Evolutionary conservation across 2,329 filamentous ascomycete species (phyloP), one percentile per base, ranked within the genome.

Genomic region (Davidsoniella eucalypti): DNA sequence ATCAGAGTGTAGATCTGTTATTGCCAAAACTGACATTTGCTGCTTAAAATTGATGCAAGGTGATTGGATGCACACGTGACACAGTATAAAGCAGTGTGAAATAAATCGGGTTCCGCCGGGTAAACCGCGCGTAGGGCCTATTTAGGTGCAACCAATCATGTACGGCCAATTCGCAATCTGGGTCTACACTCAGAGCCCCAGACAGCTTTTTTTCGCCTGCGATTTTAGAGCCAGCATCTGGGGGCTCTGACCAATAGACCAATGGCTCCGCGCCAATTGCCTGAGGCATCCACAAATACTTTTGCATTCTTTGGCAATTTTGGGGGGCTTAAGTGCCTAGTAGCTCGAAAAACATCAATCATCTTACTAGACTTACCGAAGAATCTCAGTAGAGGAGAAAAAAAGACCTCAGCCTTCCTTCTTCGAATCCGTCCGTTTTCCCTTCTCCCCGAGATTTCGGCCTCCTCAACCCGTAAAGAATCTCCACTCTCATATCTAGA

Each of bases 401-500:
- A 72, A 70, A 71, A 69, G 65, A 71, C 69, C 70, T 72, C 70
- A 73, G 62, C 58, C 59, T 58, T 57, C 29, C 40, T 48, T 52
- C 55, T 43, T 52, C 49, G 54, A 47, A 51, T 38, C 41, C 49
- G 51, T 38, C 41, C 49, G 51, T 51, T 53, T 48, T 42, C 53
- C 41, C 33, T 44, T 50, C 40, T 50, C 40, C 53, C 62, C 61
- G 57, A 52, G 51, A 49, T 52, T 42, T 52, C 51, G 50, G 45
- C 38, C 50, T 47, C 26, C 52, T 55, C 52, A 52, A 56, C 54
- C 42, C 51, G 51, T 25, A 36, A 45, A 52, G 47, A 41, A 50
- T 53, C 48, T 53, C 52, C 52, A 48, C 52, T 50, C 44, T 41
- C 47, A 48, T 38, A 37, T 49, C 25, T 39, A 26, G 40, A 50